Evolutionary conservation across 139 green algal genomes (phyloP).

Genomic region (Chlamydomonas incerta): DNA sequence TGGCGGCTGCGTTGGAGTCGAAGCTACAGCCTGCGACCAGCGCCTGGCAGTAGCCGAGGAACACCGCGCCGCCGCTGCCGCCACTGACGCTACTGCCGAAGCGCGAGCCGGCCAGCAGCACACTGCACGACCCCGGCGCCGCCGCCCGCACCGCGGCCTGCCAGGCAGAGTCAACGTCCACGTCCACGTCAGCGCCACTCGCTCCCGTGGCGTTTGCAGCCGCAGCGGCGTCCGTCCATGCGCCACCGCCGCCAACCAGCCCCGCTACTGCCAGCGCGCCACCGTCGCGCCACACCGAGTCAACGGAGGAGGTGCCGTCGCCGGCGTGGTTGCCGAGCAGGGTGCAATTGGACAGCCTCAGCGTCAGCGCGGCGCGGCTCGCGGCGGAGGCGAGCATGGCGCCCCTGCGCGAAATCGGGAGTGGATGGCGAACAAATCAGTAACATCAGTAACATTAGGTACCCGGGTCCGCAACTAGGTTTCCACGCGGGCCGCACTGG

Average conservation of each 20-base stretch:
- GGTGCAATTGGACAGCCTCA: neutral
- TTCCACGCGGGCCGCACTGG: too few species aligned
- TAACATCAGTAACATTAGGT: too few species aligned
- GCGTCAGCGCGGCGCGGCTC: neutral
- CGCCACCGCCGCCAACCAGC: neutral
- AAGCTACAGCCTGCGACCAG: neutral
- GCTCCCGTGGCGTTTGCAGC: neutral
- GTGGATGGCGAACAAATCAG: too few species aligned
- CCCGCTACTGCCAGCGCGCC: neutral
- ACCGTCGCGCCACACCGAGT: neutral
- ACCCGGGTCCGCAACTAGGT: too few species aligned
- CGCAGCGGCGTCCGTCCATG: neutral
- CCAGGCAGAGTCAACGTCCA: neutral
- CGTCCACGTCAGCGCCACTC: neutral
- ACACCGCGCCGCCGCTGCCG: neutral
- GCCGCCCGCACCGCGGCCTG: neutral
- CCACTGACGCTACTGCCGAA: neutral
- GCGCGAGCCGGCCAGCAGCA: neutral
- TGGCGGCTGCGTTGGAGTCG: neutral
- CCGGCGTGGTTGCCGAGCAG: neutral
- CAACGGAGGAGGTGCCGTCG: neutral
- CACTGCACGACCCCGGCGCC: neutral
- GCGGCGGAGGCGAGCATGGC: neutral
- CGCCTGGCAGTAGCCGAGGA: neutral
- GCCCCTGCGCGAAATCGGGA: neutral